Evolutionary conservation across 2,329 filamentous ascomycete species (phyloP), one percentile per base, ranked within the genome.

Genomic region (Ophiostoma pallidulum): DNA sequence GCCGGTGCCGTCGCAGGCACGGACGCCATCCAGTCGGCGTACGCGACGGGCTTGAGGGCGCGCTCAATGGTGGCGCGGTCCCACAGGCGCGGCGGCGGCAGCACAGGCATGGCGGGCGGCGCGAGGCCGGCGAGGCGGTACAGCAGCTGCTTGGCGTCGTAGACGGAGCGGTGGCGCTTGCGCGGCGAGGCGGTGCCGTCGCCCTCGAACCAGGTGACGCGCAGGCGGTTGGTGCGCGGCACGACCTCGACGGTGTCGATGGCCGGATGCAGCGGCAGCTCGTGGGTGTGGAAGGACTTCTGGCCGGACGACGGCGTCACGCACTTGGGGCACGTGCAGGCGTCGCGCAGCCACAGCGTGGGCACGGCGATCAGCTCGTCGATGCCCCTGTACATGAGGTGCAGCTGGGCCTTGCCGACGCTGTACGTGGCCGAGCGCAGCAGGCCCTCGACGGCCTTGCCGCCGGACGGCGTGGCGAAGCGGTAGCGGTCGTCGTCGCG

Each of bases 21-120:
- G 16, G 66, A 59, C 13, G 72, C 61, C 72, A 94, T 83, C 65
- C 88, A 96, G 33, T 81, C 78, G 0, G 77, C 59, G 64, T 84
- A 95, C 46, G 79, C 70, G 37, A 92, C 69, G 10, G 49, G 51
- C 48, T 53, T 54, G 63, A 79, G 67, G n/a, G 72, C 63, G 8
- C 57, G 41, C 50, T 57, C 52, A 43, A 69, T 71, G 0, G 32
- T 56, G 0, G 51, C 38, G 3, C 54, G 57, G 54, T 74, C 64
- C 74, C 74, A 76, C 51, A 64, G 58, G 3, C 54, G 58, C 29
- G 54, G 49, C n/a, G 50, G 47, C 33, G 51, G 54, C 20, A 69
- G 8, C 13, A 35, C 28, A 10, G 44, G 73, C 39, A 62, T 59
- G 42, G 74, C 69, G 0, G 67, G 62, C 2, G 59, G 49, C 4